Evolutionary conservation across 305 asterid species (phyloP).

Genomic region (Ruellia speciosa): DNA sequence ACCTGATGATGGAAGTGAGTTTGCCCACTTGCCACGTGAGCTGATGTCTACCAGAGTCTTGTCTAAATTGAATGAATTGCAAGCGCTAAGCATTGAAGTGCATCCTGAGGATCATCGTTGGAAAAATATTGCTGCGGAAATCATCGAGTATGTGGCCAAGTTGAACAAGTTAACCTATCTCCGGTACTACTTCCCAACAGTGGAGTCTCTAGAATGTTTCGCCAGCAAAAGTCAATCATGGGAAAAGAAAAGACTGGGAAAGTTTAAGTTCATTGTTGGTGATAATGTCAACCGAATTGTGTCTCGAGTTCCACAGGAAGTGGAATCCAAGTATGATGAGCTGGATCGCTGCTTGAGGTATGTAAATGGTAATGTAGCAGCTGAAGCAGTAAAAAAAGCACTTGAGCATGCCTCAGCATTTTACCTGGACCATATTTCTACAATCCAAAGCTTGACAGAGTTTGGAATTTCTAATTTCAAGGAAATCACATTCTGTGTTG

Average conservation of each 20-base stretch:
- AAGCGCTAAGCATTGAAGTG: slow-evolving; percentile 10
- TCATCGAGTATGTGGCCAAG: not conserved
- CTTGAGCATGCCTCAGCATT: slow-evolving; percentile 15
- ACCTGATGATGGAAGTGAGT: slow-evolving; percentile 17
- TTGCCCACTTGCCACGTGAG: not conserved
- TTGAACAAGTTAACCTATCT: slow-evolving; percentile 14
- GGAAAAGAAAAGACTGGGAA: not conserved
- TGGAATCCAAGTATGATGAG: slow-evolving; percentile 1
- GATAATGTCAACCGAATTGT: slow-evolving; percentile 7
- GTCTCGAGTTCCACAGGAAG: slow-evolving; percentile 9
- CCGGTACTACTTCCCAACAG: slow-evolving; percentile 14
- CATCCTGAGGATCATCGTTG: slow-evolving; percentile 20
- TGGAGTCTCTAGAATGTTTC: not conserved
- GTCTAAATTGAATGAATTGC: slow-evolving; percentile 7
- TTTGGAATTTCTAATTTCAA: slow-evolving; percentile 10
- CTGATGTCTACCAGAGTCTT: not conserved
- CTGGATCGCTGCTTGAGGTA: slow-evolving; percentile 11
- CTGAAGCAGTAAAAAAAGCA: not conserved
- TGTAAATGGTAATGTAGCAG: slow-evolving; percentile 8
- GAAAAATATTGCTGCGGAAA: slow-evolving; percentile 2
- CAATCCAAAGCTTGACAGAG: slow-evolving; percentile 1
- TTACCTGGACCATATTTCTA: slow-evolving; percentile 13
- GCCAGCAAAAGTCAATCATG: slow-evolving; percentile 2
- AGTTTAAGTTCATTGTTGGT: slow-evolving; percentile 13
- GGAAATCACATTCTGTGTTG: slow-evolving; percentile 9